Conservation (phyloP, 1,284 basidiomycete species). For the Tremellales sp. region DNA sequence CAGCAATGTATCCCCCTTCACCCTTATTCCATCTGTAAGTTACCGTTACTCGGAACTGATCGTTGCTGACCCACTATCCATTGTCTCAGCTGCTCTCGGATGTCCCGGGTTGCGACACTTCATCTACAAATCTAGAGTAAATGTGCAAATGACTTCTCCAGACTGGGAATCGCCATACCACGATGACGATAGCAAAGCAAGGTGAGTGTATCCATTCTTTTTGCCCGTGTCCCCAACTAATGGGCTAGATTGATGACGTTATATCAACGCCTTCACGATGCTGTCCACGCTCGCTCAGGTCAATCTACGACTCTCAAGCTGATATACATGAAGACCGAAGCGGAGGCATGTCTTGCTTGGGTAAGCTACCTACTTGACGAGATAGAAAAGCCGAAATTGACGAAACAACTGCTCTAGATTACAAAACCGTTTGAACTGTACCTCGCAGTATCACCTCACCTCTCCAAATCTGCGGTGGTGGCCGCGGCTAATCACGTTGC, state of each 20-base stretch:
- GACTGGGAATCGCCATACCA: slow-evolving; percentile 76
- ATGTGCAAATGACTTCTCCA: slow-evolving; percentile 84
- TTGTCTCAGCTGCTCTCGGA: slow-evolving; percentile 57
- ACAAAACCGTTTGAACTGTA: slow-evolving; percentile 92
- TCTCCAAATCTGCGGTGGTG: slow-evolving; percentile 81
- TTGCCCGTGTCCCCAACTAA: not conserved
- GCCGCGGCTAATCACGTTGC: slow-evolving; percentile 82
- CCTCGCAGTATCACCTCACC: slow-evolving; percentile 69
- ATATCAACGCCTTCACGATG: slow-evolving; percentile 79
- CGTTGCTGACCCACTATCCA: not conserved
- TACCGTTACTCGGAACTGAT: not conserved
- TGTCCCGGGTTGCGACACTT: slow-evolving; percentile 90
- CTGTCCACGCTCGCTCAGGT: slow-evolving; percentile 77
- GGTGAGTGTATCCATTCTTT: slow-evolving; percentile 22
- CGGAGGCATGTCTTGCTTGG: slow-evolving; percentile 76
- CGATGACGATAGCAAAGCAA: slow-evolving; percentile 47
- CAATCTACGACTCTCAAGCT: slow-evolving; percentile 69
- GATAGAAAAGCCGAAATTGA: not conserved
- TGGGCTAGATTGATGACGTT: slow-evolving; percentile 66
- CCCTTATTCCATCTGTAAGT: slow-evolving; percentile 46
- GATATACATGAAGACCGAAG: slow-evolving; percentile 75
- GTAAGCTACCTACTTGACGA: slow-evolving; percentile 20
- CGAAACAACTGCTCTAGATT: slow-evolving; percentile 56
- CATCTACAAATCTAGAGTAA: slow-evolving; percentile 81
- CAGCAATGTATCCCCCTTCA: slow-evolving; percentile 33